Conservation (phyloP, 2,329 filamentous ascomycete genomes). For the Penicillium sp. region DNA sequence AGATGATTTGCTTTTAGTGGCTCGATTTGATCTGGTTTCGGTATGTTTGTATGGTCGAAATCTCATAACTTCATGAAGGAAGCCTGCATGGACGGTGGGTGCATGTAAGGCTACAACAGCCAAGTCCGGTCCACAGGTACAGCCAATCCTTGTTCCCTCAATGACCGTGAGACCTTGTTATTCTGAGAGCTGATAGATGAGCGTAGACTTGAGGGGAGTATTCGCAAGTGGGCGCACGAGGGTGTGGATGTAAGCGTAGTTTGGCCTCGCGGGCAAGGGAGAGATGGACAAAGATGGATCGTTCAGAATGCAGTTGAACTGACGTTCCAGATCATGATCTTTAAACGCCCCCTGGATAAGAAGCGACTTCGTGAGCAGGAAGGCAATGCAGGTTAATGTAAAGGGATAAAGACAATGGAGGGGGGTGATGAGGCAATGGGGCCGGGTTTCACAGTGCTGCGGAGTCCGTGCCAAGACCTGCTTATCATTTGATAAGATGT, state of each 20-base stretch:
- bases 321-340: slow-evolving; percentile 4
- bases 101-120: slow-evolving; percentile 11
- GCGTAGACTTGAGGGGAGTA: not conserved
- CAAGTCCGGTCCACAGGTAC: slow-evolving; percentile 7
- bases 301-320: not conserved
- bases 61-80: slow-evolving; percentile 20
- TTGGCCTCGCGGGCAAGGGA: slow-evolving; percentile 1
- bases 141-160: not conserved
- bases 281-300: slow-evolving; percentile 1
- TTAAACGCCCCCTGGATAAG: slow-evolving; percentile 3
- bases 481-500: slow-evolving; percentile 26
- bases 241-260: slow-evolving; percentile 3
- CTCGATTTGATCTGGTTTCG: slow-evolving; percentile 12
- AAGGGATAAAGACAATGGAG: slow-evolving; percentile 20
- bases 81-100: slow-evolving; percentile 16
- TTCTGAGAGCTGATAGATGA: not conserved
- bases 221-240: slow-evolving; percentile 3
- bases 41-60: slow-evolving; percentile 16
- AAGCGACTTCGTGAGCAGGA: slow-evolving; percentile 3
- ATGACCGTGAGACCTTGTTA: not conserved
- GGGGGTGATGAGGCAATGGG: slow-evolving; percentile 24
- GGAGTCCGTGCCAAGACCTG: slow-evolving; percentile 23
- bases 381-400: slow-evolving; percentile 15
- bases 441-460: slow-evolving; percentile 20
- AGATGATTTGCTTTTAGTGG: slow-evolving; percentile 5